Conservation (phyloP, 352 stramenopile species). For the Thalassiosira exigua region DNA sequence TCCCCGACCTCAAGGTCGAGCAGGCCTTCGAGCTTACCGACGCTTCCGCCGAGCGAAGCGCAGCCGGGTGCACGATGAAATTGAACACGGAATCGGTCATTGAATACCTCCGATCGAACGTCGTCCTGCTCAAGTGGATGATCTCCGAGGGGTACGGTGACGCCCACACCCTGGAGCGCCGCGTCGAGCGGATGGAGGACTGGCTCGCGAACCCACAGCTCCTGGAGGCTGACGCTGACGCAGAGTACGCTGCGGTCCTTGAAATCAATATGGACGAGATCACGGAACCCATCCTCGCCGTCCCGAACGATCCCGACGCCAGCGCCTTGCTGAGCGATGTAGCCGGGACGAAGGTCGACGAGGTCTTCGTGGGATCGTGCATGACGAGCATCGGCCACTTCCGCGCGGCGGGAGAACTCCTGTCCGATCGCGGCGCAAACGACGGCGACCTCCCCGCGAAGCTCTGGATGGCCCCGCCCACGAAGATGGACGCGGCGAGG, state of each 20-base stretch:
- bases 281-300: conserved; percentile 87
- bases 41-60: conserved; percentile 86
- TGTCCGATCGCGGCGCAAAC: conserved; percentile 76
- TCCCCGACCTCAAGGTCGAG: conserved; percentile 87
- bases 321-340: conserved; percentile 84
- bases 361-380: conserved; percentile 89
- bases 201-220: conserved; percentile 85
- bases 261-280: conserved; percentile 88
- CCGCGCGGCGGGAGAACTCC: conserved; percentile 86
- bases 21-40: conserved; percentile 89
- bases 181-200: conserved; percentile 87
- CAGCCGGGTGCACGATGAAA: conserved; percentile 88
- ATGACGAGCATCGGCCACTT: conserved; percentile 91
- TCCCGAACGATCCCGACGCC: conserved; percentile 89
- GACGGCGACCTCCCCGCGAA: conserved; percentile 80
- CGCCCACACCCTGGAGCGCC: conserved; percentile 84
- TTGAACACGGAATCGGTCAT: conserved; percentile 88
- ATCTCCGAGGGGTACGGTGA: conserved; percentile 89
- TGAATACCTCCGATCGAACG: conserved; percentile 88
- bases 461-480: conserved; percentile 87
- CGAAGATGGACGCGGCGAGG: conserved; percentile 89
- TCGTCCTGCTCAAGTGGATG: conserved; percentile 91
- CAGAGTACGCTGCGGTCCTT: conserved; percentile 85
- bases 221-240: conserved; percentile 85
- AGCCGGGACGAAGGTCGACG: conserved; percentile 85